These are phyloP conservation scores for Cystofilobasidium bisporidii DNA, from an alignment of 768 basidiomycete species.

Conservation along the genomic window DNA sequence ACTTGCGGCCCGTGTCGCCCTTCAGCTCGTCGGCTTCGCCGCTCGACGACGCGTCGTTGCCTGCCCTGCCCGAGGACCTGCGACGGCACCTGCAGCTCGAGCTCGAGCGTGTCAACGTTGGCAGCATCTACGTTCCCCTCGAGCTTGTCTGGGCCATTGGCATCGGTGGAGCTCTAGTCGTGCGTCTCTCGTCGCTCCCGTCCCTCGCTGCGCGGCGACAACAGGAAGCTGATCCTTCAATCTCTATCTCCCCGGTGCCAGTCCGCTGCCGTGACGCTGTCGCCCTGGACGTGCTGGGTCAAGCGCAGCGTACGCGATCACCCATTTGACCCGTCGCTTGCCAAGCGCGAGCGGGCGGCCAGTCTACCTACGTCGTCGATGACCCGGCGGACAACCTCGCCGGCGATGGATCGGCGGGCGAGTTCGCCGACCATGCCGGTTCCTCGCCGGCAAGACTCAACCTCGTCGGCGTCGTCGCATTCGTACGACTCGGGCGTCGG, in stretches of 20 bases:
- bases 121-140: neutral
- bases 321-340: neutral
- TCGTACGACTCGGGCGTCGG: neutral
- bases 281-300: neutral
- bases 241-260: neutral
- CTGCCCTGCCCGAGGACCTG: neutral
- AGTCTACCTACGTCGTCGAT: neutral
- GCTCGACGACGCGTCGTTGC: neutral
- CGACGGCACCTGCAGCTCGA: neutral
- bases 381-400: neutral
- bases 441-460: neutral
- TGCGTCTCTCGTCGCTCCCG: too few species aligned
- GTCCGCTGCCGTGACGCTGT: neutral
- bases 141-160: conserved; percentile 1
- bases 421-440: neutral
- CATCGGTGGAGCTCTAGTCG: neutral
- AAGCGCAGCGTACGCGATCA: neutral
- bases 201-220: too few species aligned
- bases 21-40: too few species aligned
- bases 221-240: neutral
- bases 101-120: neutral
- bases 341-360: neutral
- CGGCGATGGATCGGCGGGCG: neutral
- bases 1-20: neutral
- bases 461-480: neutral